These are phyloP conservation scores for Oidiodendron maius DNA, from an alignment of 495 filamentous ascomycete genomes.

Conservation along the genomic window DNA sequence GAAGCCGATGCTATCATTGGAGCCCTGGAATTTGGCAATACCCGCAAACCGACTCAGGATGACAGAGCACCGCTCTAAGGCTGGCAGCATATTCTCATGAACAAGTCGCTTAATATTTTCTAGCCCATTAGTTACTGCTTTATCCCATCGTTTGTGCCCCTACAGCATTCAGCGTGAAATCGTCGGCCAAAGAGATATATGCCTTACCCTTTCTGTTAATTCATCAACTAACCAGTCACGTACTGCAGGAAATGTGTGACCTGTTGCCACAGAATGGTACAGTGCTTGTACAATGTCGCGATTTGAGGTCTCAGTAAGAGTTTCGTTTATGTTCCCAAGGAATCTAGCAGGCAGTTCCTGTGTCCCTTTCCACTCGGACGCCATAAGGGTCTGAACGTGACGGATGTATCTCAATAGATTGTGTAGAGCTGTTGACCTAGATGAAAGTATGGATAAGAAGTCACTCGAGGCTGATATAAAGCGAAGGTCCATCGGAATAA, in stretches of 20 bases:
- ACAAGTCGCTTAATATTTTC: conserved; percentile 69
- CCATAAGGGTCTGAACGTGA: conserved; percentile 69
- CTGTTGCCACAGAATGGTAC: conserved; percentile 82
- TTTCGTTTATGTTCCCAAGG: conserved; percentile 67
- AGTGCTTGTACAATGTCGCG: conserved; percentile 67
- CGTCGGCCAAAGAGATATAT: background rate
- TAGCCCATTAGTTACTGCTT: conserved; percentile 70
- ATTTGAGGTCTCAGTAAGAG: conserved; percentile 47
- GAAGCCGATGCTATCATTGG: conserved; percentile 60
- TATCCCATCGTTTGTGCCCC: conserved; percentile 96
- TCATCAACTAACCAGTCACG: conserved; percentile 88
- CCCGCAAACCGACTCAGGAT: conserved; percentile 80
- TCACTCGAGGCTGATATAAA: conserved; percentile 76
- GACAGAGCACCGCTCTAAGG: conserved; percentile 76
- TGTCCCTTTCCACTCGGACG: conserved; percentile 72
- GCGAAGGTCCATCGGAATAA: conserved; percentile 75
- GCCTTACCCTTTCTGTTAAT: conserved; percentile 70
- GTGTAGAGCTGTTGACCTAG: conserved; percentile 80
- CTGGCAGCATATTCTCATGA: conserved; percentile 83
- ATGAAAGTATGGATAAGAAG: conserved; percentile 75
- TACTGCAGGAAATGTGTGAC: conserved; percentile 67
- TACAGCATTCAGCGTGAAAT: conserved; percentile 27
- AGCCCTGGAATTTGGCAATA: conserved; percentile 71
- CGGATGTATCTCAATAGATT: conserved; percentile 78
- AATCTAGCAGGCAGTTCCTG: conserved; percentile 75